Percentiles rank a stretch among this genome's conserved stretches.
Conservation (phyloP, 108 stramenopile species). For the Skeletonema marinoi region DNA sequence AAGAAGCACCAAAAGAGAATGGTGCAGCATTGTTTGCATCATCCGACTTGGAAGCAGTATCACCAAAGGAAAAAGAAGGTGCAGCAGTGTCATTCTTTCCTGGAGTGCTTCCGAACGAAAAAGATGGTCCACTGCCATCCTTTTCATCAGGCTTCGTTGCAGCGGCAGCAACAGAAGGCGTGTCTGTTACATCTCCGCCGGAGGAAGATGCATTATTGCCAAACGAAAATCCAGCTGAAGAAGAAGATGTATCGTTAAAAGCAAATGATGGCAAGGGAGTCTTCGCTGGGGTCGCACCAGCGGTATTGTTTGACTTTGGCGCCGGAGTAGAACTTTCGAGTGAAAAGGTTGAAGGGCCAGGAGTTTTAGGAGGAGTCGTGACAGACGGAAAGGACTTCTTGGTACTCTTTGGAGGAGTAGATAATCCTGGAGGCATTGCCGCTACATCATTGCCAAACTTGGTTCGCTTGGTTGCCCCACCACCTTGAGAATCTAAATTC, state of each 20-base stretch:
- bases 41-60: background rate
- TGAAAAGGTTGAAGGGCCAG: background rate
- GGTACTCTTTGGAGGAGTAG: conserved; percentile 6
- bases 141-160: background rate
- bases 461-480: conserved; percentile 8
- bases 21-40: background rate
- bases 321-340: background rate
- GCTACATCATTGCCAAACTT: conserved; percentile 5
- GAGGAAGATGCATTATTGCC: background rate
- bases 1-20: background rate
- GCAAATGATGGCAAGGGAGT: background rate
- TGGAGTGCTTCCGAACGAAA: background rate
- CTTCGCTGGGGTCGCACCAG: background rate
- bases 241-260: background rate
- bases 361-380: conserved; percentile 2
- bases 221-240: conserved; percentile 1
- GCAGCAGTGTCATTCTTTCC: background rate
- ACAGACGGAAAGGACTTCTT: conserved; percentile 11
- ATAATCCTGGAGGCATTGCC: background rate
- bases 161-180: background rate
- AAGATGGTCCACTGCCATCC: background rate
- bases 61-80: background rate
- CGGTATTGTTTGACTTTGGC: background rate
- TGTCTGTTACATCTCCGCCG: background rate
- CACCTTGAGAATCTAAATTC: background rate